A percentile compares a stretch with the other conserved stretches of the same genome.
These are phyloP conservation scores for Streptanthus diversifolius DNA, from an alignment of 345 rosid species.

Conservation along the genomic window DNA sequence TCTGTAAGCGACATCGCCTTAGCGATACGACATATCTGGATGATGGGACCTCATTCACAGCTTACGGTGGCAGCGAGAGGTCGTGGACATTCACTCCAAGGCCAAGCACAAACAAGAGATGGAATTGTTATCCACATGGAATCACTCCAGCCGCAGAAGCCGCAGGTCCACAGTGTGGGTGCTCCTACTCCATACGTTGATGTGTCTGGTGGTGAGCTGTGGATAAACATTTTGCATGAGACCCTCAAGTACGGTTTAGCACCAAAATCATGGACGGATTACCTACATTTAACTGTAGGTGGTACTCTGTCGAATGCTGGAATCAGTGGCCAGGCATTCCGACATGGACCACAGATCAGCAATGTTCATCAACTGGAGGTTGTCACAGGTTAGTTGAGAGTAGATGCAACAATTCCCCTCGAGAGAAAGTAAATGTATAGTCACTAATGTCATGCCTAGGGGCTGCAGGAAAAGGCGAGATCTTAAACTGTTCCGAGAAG, in stretches of 20 bases:
- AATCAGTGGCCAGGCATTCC: constrained; percentile 90
- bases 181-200: constrained; percentile 51
- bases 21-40: constrained; percentile 68
- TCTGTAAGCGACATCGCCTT: constrained; percentile 75
- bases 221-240: constrained; percentile 83
- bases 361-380: constrained; percentile 89
- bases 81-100: constrained; percentile 81
- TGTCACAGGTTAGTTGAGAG: constrained; percentile 65
- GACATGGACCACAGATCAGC: constrained; percentile 94
- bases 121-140: constrained; percentile 88
- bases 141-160: constrained; percentile 48
- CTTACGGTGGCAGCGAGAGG: constrained; percentile 94
- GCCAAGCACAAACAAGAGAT: constrained; percentile 72
- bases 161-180: constrained; percentile 44
- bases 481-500: constrained; percentile 64
- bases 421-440: constrained; percentile 9
- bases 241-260: constrained; percentile 73
- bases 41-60: constrained; percentile 73
- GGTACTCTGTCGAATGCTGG: constrained; percentile 97
- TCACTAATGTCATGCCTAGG: constrained; percentile 17
- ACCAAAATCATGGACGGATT: constrained; percentile 96
- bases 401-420: too few species aligned
- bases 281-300: constrained; percentile 85
- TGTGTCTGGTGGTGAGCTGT: constrained; percentile 83
- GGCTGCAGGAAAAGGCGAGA: constrained; percentile 83